Percentiles rank a stretch among this genome's conserved stretches.
phyloP scores from a whole-genome alignment of 164 flowering plant species.

The Dillenia turbinata region DNA sequence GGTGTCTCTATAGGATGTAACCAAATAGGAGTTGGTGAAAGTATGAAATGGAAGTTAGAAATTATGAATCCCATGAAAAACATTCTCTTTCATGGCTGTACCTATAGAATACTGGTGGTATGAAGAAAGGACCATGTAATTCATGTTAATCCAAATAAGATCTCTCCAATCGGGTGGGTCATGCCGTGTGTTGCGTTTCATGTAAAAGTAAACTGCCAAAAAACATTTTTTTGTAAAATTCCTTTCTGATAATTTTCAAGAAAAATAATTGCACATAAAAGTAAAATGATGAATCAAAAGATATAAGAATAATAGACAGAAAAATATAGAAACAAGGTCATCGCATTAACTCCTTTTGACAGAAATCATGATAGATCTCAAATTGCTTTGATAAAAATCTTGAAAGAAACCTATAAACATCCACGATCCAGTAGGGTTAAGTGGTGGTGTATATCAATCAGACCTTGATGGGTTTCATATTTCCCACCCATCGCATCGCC shows the following conservation, averaged over 20 bases:
- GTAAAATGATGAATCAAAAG: not conserved
- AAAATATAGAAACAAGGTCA: not conserved
- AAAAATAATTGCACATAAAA: not conserved
- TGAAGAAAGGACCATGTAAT: slow-evolving; percentile 88
- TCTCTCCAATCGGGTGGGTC: slow-evolving; percentile 98
- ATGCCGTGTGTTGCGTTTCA: slow-evolving; percentile 96
- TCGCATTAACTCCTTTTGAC: slow-evolving; percentile 36
- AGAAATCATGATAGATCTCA: too few species aligned
- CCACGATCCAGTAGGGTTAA: too few species aligned
- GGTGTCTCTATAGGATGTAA: too few species aligned
- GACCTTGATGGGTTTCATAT: slow-evolving; percentile 63
- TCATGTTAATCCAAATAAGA: slow-evolving; percentile 96
- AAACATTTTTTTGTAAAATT: not conserved
- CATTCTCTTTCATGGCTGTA: slow-evolving; percentile 8
- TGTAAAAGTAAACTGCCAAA: slow-evolving; percentile 65
- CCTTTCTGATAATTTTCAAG: not conserved
- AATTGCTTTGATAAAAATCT: too few species aligned
- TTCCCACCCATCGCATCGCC: slow-evolving; percentile 88
- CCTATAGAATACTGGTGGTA: slow-evolving; percentile 82
- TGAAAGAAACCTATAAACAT: too few species aligned
- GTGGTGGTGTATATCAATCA: slow-evolving; percentile 12
- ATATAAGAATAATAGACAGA: not conserved
- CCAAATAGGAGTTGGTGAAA: not conserved
- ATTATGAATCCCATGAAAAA: not conserved
- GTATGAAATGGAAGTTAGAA: not conserved